These are phyloP conservation scores for Barnettozyma sucrosica DNA, from an alignment of 805 yeast species.

Conservation along the genomic window DNA sequence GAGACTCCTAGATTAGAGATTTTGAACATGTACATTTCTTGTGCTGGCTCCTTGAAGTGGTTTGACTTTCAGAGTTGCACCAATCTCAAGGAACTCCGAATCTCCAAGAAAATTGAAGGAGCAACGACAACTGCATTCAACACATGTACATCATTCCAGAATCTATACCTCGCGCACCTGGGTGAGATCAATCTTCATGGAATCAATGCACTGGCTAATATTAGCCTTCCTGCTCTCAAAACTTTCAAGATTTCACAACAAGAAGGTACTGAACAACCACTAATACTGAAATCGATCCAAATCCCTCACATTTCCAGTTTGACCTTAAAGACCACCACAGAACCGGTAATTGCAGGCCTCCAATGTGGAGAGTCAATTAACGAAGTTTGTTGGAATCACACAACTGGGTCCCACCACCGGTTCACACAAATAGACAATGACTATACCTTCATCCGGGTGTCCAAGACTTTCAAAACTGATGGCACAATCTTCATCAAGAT, in stretches of 20 bases:
- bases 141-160: background rate
- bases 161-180: background rate
- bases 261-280: background rate
- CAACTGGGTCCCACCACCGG: background rate
- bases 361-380: background rate
- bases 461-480: background rate
- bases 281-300: background rate
- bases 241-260: background rate
- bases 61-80: background rate
- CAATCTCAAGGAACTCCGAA: background rate
- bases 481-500: slow-evolving; percentile 3
- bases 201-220: too few species aligned
- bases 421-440: background rate
- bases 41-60: background rate
- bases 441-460: background rate
- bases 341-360: background rate
- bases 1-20: background rate
- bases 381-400: background rate
- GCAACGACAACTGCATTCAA: background rate
- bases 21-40: background rate
- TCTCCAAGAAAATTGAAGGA: background rate
- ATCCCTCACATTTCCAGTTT: background rate
- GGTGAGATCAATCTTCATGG: background rate
- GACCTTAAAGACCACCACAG: background rate
- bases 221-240: background rate